These are phyloP conservation scores for Mariannaea elegans DNA, from an alignment of 2,329 filamentous ascomycete genomes.

Conservation along the genomic window DNA sequence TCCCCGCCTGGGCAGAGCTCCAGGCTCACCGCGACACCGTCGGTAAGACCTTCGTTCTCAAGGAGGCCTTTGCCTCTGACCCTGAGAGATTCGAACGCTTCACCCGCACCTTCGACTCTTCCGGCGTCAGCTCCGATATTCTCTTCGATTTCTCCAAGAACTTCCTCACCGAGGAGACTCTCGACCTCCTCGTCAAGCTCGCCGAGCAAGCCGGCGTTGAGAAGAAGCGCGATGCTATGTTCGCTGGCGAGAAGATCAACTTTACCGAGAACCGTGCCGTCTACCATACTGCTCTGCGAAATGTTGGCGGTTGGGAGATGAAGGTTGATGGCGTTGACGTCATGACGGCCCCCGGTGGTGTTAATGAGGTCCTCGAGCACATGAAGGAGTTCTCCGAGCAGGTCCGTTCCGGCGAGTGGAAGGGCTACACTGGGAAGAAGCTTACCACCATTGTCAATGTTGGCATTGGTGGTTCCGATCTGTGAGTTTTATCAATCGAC, in stretches of 20 bases:
- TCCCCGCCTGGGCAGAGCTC: conserved; percentile 88
- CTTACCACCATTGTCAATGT: conserved; percentile 97
- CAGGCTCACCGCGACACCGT: conserved; percentile 88
- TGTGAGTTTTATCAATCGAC: conserved; percentile 68
- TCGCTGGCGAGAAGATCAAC: conserved; percentile 98
- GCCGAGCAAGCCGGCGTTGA: conserved; percentile 91
- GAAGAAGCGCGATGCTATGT: conserved; percentile 96
- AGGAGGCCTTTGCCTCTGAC: conserved; percentile 91
- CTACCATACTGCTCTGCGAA: conserved; percentile 93
- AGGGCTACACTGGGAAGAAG: conserved; percentile 96
- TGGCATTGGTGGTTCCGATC: conserved; percentile 96
- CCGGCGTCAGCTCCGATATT: conserved; percentile 84
- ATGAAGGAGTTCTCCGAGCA: conserved; percentile 99
- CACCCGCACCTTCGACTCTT: conserved; percentile 83
- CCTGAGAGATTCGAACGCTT: conserved; percentile 90
- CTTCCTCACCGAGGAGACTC: conserved; percentile 92
- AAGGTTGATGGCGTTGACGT: conserved; percentile 92
- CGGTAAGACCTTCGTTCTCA: conserved; percentile 90
- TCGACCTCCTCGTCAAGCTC: conserved; percentile 85
- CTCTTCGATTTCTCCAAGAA: conserved; percentile 99
- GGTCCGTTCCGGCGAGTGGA: conserved; percentile 94
- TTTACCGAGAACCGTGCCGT: conserved; percentile 97
- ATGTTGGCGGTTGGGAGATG: conserved; percentile 82
- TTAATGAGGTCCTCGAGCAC: conserved; percentile 90
- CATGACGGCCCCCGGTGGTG: conserved; percentile 86